phyloP scores from a whole-genome alignment of 2,329 filamentous ascomycete species.

The Aspergillus ibericus region DNA sequence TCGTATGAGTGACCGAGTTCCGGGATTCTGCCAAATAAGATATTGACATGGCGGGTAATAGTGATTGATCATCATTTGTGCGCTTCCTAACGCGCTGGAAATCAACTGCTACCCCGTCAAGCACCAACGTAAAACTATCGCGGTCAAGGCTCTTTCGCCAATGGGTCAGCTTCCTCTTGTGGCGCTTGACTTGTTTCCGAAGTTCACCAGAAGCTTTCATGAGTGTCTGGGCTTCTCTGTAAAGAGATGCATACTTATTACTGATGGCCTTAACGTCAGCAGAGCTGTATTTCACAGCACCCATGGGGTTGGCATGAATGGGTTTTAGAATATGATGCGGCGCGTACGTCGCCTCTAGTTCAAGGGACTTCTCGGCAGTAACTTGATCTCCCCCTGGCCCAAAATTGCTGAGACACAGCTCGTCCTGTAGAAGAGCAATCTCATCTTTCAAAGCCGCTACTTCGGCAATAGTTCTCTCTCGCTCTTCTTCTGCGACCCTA shows the following conservation, averaged over 20 bases:
- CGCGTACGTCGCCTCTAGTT: conserved; percentile 29
- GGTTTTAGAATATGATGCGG: conserved; percentile 23
- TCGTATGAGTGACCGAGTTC: neutral
- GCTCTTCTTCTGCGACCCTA: conserved; percentile 21
- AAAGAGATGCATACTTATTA: conserved; percentile 35
- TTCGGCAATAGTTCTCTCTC: conserved; percentile 16
- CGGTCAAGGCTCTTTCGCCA: conserved; percentile 32
- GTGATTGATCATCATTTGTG: neutral
- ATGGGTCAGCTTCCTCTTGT: conserved; percentile 34
- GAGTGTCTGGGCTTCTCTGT: conserved; percentile 31
- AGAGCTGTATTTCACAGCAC: conserved; percentile 6
- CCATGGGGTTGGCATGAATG: conserved; percentile 7
- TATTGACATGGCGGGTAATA: neutral
- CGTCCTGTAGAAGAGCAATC: conserved; percentile 21
- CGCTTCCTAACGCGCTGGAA: conserved; percentile 26
- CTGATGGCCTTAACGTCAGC: conserved; percentile 23
- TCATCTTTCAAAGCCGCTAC: conserved; percentile 24
- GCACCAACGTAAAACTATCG: conserved; percentile 31
- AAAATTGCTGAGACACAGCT: conserved; percentile 20
- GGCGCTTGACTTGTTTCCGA: conserved; percentile 32
- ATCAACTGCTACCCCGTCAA: conserved; percentile 27
- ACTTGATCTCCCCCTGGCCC: conserved; percentile 15
- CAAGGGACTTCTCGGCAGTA: conserved; percentile 13
- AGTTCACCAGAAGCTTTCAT: conserved; percentile 29
- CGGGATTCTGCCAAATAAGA: neutral